Percentiles rank a stretch among this genome's conserved stretches.
Evolutionary conservation across 164 flowering plant genomes (phyloP).

Genomic region (Vitis cinerea): DNA sequence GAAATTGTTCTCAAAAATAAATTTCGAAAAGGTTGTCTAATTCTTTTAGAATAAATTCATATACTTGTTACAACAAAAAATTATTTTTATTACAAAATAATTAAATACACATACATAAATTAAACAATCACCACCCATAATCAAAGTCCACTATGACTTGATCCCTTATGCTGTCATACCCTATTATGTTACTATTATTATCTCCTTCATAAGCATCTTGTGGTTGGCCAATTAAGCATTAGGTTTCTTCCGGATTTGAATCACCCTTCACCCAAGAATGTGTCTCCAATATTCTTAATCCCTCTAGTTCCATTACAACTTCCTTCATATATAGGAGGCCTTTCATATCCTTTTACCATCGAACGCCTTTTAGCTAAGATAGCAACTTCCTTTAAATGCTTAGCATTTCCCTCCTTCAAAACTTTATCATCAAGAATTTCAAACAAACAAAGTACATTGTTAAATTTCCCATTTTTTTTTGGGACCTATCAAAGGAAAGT

Average conservation of each 20-base stretch:
- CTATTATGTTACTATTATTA: too few relatives aligned
- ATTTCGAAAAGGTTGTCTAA: too few relatives aligned
- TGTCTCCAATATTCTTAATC: background rate
- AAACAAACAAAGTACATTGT: slow-evolving; percentile 18
- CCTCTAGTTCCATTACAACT: slow-evolving; percentile 23
- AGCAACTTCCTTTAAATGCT: slow-evolving; percentile 16
- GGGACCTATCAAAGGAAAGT: background rate
- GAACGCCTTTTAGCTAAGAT: slow-evolving; percentile 15
- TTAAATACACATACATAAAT: too few relatives aligned
- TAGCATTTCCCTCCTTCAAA: background rate
- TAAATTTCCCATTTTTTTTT: slow-evolving; percentile 14
- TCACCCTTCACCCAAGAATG: background rate
- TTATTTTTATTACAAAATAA: too few relatives aligned
- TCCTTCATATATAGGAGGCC: slow-evolving; percentile 27
- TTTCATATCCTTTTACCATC: slow-evolving; percentile 15
- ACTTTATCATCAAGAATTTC: slow-evolving; percentile 10
- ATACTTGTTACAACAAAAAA: too few relatives aligned
- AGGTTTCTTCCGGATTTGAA: background rate
- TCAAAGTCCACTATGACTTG: too few relatives aligned
- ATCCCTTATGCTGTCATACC: too few relatives aligned
- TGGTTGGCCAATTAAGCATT: too few relatives aligned
- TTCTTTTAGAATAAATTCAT: too few relatives aligned
- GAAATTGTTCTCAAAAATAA: too few relatives aligned
- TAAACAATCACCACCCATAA: too few relatives aligned
- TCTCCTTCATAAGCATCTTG: too few relatives aligned